Evolutionary conservation across 805 yeast species (phyloP).

Genomic region (Yarrowia yakushimensis): DNA sequence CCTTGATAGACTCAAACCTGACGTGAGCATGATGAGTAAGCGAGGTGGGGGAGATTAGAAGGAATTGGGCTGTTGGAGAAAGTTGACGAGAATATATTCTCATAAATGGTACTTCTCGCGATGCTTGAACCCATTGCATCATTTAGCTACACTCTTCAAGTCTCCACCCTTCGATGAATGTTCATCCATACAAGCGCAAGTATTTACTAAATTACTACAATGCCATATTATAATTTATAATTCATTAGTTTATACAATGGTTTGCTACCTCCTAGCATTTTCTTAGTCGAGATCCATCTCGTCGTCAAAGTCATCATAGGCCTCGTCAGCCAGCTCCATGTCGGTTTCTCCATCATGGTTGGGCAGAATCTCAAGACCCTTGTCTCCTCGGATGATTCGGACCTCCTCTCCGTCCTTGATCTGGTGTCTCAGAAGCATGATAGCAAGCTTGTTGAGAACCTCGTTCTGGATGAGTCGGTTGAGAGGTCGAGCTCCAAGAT

Average conservation of each 20-base stretch:
- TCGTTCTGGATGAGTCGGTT: slow-evolving; percentile 82
- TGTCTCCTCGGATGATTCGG: slow-evolving; percentile 51
- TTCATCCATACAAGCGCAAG: no score
- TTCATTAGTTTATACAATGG: neutral
- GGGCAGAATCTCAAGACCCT: slow-evolving; percentile 75
- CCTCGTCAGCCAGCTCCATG: slow-evolving; percentile 57
- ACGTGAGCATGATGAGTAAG: neutral
- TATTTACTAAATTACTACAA: no score
- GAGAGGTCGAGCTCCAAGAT: slow-evolving; percentile 95
- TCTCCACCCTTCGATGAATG: no score
- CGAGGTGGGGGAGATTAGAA: neutral
- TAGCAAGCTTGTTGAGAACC: slow-evolving; percentile 81
- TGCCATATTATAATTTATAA: neutral
- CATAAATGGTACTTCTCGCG: no score
- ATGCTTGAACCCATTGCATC: no score
- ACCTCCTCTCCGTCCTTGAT: slow-evolving; percentile 84
- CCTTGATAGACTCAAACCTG: neutral
- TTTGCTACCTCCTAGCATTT: neutral
- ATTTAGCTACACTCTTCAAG: no score
- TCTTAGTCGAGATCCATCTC: slow-evolving; percentile 32
- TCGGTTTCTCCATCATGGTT: slow-evolving; percentile 69
- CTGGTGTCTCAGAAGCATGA: slow-evolving; percentile 83
- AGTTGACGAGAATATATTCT: no score
- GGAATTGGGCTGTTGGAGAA: no score
- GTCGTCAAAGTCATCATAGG: slow-evolving; percentile 35